Base-by-base conservation (phyloP, 352 stramenopile genomes). In the Globisporangium paroecandrum region DNA sequence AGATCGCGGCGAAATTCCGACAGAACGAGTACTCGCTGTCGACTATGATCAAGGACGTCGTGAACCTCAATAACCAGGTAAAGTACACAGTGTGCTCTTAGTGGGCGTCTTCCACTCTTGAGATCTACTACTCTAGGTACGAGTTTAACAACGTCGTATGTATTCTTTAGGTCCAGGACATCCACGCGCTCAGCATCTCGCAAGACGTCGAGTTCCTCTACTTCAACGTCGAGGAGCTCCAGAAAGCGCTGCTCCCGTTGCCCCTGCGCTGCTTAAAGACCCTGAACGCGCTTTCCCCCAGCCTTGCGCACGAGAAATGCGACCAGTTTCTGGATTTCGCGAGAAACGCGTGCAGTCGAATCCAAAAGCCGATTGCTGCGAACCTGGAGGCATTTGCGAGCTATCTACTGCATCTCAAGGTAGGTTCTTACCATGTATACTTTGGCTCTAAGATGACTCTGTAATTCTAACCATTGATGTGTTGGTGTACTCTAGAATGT, bases 331-430 rank as follows among this genome's bases (percentile, higher is more conserved):
- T 88, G 0, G 58, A 51, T 0, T 89, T 83, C 61, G 69, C 87
- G 34, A 49, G 72, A 25, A 43, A 47, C 0, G 77, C 79, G 1
- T 80, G 72, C 29, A 64, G 47, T 4, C 86, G 77, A 22, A 85
- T 89, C 24, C 75, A 89, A 56, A 88, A 83, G 32, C 81, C 83
- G 0, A 46, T 72, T 22, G 32, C 56, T 5, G 47, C 57, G 1
- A 64, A 77, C 24, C 34, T 91, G 24, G 69, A 78, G 12, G 59
- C 65, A 0, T 90, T 91, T 58, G 72, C 76, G 25, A 77, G 12
- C 18, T 91, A 90, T 57, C 74, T 91, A 18, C 22, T 89, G 4
- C 68, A 87, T 51, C 60, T 91, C 22, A 75, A 73, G 76, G 78
- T 87, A 27, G 2, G 59, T 7, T 32, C 29, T 7, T 32, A 32